Conservation (phyloP, 768 basidiomycete species). For the Lactarius sp. region DNA sequence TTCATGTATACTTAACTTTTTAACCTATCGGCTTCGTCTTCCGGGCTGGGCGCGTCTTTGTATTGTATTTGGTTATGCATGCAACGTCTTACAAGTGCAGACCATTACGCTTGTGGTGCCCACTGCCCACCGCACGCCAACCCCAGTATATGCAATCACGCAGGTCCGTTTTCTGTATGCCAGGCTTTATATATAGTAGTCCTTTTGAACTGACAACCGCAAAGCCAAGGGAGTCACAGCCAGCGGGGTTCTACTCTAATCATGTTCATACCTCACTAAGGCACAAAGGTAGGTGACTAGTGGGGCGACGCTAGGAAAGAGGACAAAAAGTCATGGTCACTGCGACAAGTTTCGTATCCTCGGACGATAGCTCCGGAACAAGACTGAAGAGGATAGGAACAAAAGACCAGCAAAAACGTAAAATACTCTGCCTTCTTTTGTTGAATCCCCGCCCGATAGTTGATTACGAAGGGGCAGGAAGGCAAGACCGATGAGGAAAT, state of each 20-base stretch:
- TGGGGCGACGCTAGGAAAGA: background rate
- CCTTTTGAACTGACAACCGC: too few species aligned
- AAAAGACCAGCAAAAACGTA: conserved; percentile 72
- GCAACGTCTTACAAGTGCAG: too few species aligned
- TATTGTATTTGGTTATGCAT: too few species aligned
- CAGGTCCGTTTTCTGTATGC: too few species aligned
- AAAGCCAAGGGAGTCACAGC: background rate
- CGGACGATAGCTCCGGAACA: conserved; percentile 32
- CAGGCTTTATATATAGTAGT: too few species aligned
- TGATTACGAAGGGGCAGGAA: conserved; percentile 82
- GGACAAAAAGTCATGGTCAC: background rate
- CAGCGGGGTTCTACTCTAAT: background rate
- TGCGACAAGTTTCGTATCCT: background rate
- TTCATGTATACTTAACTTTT: too few species aligned
- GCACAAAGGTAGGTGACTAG: background rate
- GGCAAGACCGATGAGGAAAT: conserved; percentile 77
- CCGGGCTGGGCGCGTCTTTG: too few species aligned
- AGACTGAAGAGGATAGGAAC: conserved; percentile 29
- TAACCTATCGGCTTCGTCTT: too few species aligned
- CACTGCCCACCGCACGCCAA: too few species aligned
- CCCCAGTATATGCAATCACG: too few species aligned
- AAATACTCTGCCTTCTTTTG: conserved; percentile 83
- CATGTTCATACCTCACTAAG: background rate
- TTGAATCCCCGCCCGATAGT: conserved; percentile 53
- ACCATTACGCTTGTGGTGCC: too few species aligned